Evolutionary conservation across 2,329 filamentous ascomycete genomes (phyloP).

Genomic region (Fusarium sp.): DNA sequence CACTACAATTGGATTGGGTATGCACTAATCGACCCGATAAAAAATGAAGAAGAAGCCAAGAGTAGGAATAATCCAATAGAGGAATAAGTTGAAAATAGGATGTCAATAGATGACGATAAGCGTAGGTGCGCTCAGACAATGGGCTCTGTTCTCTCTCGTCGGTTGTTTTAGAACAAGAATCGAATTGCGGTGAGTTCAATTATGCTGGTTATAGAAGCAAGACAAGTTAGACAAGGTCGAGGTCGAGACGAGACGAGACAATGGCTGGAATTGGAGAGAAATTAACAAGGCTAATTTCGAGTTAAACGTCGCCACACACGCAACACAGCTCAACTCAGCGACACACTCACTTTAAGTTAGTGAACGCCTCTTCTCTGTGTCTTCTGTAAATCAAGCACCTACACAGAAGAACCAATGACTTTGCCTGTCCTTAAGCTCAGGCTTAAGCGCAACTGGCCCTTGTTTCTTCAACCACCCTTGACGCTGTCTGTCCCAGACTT

Average conservation of each 20-base stretch:
- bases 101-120: constrained; percentile 9
- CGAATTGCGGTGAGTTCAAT: constrained; percentile 36
- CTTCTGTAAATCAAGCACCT: constrained; percentile 9
- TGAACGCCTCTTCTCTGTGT: constrained; percentile 1
- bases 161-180: constrained; percentile 26
- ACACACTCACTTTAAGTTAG: constrained; percentile 6
- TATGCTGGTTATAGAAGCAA: neutral
- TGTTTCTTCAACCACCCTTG: constrained; percentile 34
- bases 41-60: constrained; percentile 9
- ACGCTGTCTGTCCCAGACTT: constrained; percentile 16
- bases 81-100: neutral
- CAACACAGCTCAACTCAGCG: neutral
- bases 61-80: constrained; percentile 1
- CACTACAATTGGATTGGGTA: constrained; percentile 22
- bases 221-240: neutral
- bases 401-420: constrained; percentile 10
- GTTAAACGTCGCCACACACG: constrained; percentile 31
- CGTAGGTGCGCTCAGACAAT: constrained; percentile 22
- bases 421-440: constrained; percentile 25
- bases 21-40: constrained; percentile 10
- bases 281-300: constrained; percentile 7
- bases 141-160: constrained; percentile 11
- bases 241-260: constrained; percentile 1
- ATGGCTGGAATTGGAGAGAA: constrained; percentile 3
- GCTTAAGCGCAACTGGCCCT: constrained; percentile 30